phyloP scores from a whole-genome alignment of 2,329 filamentous ascomycete species.

The Colletotrichum musicola region DNA sequence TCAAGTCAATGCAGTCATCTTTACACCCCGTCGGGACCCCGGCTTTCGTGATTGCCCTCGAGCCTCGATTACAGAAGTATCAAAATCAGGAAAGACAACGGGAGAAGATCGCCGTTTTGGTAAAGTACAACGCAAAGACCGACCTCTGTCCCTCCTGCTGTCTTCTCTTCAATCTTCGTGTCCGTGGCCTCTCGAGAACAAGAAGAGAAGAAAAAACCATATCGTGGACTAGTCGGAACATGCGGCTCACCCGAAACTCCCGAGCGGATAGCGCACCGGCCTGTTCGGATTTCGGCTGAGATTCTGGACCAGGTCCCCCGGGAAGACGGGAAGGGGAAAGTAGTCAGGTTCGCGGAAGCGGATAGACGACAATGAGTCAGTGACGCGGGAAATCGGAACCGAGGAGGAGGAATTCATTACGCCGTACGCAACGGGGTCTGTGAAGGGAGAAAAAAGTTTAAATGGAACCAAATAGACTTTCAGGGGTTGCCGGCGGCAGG shows the following conservation, averaged over 20 bases:
- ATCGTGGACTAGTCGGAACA: no score
- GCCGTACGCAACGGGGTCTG: neutral
- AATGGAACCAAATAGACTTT: neutral
- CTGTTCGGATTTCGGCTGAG: neutral
- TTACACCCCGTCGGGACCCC: no score
- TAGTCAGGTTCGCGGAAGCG: constrained; percentile 2
- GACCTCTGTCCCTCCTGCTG: no score
- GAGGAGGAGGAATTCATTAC: neutral
- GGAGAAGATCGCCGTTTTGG: no score
- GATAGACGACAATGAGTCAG: neutral
- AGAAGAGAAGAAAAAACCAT: no score
- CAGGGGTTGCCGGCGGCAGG: constrained; percentile 2
- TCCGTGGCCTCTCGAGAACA: neutral
- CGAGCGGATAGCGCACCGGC: neutral
- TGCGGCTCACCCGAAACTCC: neutral
- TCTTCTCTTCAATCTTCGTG: no score
- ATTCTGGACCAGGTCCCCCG: no score
- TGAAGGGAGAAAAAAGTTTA: constrained; percentile 1
- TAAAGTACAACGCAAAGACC: no score
- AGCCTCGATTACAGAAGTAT: no score
- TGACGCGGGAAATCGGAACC: neutral
- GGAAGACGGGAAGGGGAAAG: no score
- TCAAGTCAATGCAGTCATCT: neutral
- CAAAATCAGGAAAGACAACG: no score
- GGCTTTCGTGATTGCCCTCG: no score